Conservation (phyloP, 257 asterid species). For the Salvia splendens region DNA sequence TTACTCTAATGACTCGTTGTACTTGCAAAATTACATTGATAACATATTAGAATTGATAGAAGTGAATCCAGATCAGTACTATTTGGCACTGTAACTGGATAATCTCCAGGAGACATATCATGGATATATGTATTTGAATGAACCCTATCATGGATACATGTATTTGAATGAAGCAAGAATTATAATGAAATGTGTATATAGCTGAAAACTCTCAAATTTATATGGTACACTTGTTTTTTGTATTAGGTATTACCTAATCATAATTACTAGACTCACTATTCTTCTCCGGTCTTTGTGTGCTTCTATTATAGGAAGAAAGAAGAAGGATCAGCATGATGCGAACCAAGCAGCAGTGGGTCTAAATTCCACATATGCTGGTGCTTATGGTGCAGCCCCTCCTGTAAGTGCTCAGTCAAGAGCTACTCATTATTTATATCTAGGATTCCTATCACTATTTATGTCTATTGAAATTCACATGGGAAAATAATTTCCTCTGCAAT, state of each 20-base stretch:
- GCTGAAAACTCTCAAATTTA: background rate
- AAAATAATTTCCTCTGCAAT: background rate
- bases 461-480: conserved; percentile 2
- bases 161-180: background rate
- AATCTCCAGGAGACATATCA: background rate
- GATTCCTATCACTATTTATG: conserved; percentile 10
- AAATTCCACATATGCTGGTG: conserved; percentile 69
- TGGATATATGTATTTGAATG: conserved; percentile 1
- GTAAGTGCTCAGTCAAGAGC: conserved; percentile 54
- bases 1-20: background rate
- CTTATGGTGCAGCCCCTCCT: conserved; percentile 83
- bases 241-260: background rate
- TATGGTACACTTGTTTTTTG: background rate
- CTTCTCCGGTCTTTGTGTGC: conserved; percentile 7
- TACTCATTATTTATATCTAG: background rate
- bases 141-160: background rate
- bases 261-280: background rate
- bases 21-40: background rate
- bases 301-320: conserved; percentile 72
- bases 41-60: background rate
- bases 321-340: conserved; percentile 81
- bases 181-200: background rate
- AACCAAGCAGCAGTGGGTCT: conserved; percentile 66
- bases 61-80: background rate
- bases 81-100: background rate